Conservation (phyloP, 2,329 filamentous ascomycete species). For the Fusarium stilboides region DNA sequence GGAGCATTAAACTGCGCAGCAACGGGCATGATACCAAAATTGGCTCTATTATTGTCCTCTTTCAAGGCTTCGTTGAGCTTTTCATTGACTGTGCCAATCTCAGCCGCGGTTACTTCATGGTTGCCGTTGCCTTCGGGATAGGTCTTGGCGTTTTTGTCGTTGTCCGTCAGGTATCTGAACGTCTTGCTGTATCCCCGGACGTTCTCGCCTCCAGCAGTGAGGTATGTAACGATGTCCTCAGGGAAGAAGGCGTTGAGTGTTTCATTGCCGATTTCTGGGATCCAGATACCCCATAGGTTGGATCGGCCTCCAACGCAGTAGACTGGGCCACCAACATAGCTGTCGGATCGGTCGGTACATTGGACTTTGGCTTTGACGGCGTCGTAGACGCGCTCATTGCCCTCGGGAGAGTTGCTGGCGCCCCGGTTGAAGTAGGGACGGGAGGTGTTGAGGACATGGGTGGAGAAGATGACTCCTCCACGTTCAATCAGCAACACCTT, state of each 20-base stretch:
- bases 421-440: constrained; percentile 39
- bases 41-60: rapidly evolving
- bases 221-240: background rate
- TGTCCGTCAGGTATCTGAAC: constrained; percentile 26
- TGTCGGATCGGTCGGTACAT: constrained; percentile 33
- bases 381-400: constrained; percentile 38
- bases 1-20: constrained; percentile 38
- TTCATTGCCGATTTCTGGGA: constrained; percentile 18
- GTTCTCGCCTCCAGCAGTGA: background rate
- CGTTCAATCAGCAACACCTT: constrained; percentile 40
- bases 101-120: constrained; percentile 12
- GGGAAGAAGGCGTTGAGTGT: constrained; percentile 20
- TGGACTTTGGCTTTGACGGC: constrained; percentile 40
- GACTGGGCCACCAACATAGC: constrained; percentile 36
- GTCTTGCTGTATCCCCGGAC: constrained; percentile 3
- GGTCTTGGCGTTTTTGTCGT: constrained; percentile 6
- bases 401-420: constrained; percentile 39
- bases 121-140: constrained; percentile 22
- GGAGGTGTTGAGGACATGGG: constrained; percentile 39
- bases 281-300: constrained; percentile 42
- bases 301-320: constrained; percentile 36
- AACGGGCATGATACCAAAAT: constrained; percentile 34
- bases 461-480: constrained; percentile 39
- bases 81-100: constrained; percentile 11
- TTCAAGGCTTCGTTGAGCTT: constrained; percentile 19